A percentile compares a stretch with the other conserved stretches of the same genome.
These are phyloP conservation scores for Corylus heterophylla DNA, from an alignment of 306 rosid genomes.

Conservation along the genomic window DNA sequence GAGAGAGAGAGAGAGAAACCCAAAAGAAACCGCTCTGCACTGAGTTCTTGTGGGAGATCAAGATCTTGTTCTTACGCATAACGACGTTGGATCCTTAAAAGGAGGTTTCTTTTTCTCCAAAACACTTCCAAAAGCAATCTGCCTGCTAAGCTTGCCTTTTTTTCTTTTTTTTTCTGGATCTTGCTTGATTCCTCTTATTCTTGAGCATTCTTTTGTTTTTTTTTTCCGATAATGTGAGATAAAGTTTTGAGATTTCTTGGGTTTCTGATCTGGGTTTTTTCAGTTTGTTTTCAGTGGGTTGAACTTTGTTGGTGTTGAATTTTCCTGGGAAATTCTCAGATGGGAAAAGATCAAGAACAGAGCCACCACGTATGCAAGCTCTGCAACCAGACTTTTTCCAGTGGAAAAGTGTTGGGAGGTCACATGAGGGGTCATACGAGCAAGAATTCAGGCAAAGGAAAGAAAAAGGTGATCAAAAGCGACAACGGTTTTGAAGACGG, in stretches of 20 bases:
- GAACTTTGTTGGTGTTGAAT: neutral
- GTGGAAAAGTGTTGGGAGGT: constrained; percentile 55
- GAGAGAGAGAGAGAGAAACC: neutral
- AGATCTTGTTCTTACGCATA: constrained; percentile 7
- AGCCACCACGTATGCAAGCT: constrained; percentile 42
- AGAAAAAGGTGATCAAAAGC: constrained; percentile 8
- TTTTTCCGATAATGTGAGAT: constrained; percentile 1
- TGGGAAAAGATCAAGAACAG: constrained; percentile 44
- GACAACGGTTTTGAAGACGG: constrained; percentile 10
- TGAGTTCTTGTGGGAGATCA: neutral
- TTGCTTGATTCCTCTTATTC: constrained; percentile 30
- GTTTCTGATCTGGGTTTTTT: constrained; percentile 30
- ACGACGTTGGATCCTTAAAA: neutral
- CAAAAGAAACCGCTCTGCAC: constrained; percentile 2
- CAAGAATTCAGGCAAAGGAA: constrained; percentile 28
- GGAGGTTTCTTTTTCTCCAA: constrained; percentile 2
- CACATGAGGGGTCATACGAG: constrained; percentile 22
- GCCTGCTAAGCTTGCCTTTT: neutral
- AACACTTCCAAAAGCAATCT: constrained; percentile 5
- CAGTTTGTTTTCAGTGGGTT: neutral
- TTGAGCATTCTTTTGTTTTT: constrained; percentile 14
- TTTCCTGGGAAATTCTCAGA: neutral
- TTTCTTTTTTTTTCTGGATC: constrained; percentile 35
- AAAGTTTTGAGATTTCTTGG: constrained; percentile 13
- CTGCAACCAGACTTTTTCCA: constrained; percentile 42